Base-by-base conservation (phyloP, 225 moss, liverwort and hornwort genomes). In the Marchantia paleacea region DNA sequence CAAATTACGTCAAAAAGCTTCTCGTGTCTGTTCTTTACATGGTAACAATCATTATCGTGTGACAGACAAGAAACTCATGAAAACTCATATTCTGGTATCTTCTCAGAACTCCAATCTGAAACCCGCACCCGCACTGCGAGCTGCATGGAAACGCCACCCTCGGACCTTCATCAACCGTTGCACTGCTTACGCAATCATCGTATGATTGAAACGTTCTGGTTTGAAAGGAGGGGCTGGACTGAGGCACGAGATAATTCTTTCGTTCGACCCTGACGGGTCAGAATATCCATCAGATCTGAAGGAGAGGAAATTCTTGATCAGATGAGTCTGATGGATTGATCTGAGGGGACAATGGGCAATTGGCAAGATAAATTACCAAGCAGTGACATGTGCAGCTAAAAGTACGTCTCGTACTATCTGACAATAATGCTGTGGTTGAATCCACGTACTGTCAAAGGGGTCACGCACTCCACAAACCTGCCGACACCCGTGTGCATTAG, bases 401-500 rank as follows among this genome's bases (percentile, higher is more conserved):
- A 6, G 52, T 73, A 73, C 72, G 72, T 73, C 72, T 73, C 19
- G 69, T 70, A 29, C 68, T 68, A 12, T 49, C 72, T 73, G 51
- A 73, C 72, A 73, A 25, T 73, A 52, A 52, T 52, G 75, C 75
- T 57, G 55, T 57, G 30, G 75, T 57, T 75, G 75, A 29, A 30
- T 29, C 55, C 57, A 57, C 75, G 75, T 4, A 73, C 73, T 54
- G 73, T 9, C 53, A n/a, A 22, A 10, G 52, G 11, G 48, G 25
- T 54, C 24, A 54, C 12, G 11, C 39, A 25, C 73, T 73, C 50
- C 73, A 47, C 29, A 70, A 70, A 49, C 72, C 53, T 73, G 73
- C 75, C 39, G 75, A 58, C 75, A 75, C 55, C 75, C 75, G 75
- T 75, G 75, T 58, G 75, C 75, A 55, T 55, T 28, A 55, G 75